These are phyloP conservation scores for Zoysia japonica DNA, from an alignment of 176 grass and related monocot species.

Conservation along the genomic window DNA sequence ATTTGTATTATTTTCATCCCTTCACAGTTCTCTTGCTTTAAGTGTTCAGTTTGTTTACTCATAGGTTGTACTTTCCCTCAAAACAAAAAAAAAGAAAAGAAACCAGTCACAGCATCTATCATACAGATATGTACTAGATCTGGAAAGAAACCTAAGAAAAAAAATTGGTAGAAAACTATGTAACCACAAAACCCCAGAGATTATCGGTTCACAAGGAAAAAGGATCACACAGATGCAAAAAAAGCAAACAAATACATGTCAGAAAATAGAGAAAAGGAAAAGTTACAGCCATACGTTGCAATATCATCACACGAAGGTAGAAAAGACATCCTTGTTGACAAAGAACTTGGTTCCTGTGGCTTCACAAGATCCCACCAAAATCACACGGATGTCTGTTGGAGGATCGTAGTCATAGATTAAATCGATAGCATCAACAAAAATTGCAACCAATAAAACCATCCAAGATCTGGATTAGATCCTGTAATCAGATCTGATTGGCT, in stretches of 20 bases:
- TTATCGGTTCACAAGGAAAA: constrained; percentile 18
- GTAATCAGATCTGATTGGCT: constrained; percentile 23
- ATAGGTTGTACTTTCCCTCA: too few species aligned
- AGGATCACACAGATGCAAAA: neutral
- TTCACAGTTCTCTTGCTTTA: too few species aligned
- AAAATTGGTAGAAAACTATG: constrained; percentile 11
- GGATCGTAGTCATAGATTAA: constrained; percentile 24
- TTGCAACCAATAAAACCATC: constrained; percentile 23
- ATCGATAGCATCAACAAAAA: constrained; percentile 23
- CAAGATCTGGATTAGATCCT: constrained; percentile 21
- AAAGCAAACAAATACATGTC: constrained; percentile 15
- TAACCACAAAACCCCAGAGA: neutral
- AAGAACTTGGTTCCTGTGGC: constrained; percentile 2
- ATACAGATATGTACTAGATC: constrained; percentile 2
- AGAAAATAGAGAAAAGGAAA: constrained; percentile 14
- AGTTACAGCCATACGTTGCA: constrained; percentile 43
- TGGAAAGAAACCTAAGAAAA: constrained; percentile 20
- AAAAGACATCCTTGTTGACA: constrained; percentile 57
- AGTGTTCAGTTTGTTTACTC: too few species aligned
- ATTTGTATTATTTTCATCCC: neutral
- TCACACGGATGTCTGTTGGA: constrained; percentile 7
- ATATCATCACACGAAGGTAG: constrained; percentile 56
- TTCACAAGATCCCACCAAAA: constrained; percentile 24
- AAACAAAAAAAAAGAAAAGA: neutral
- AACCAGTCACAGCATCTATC: constrained; percentile 22